phyloP scores from a whole-genome alignment of 2,329 filamentous ascomycete genomes.

The Talaromyces albobiverticillius region DNA sequence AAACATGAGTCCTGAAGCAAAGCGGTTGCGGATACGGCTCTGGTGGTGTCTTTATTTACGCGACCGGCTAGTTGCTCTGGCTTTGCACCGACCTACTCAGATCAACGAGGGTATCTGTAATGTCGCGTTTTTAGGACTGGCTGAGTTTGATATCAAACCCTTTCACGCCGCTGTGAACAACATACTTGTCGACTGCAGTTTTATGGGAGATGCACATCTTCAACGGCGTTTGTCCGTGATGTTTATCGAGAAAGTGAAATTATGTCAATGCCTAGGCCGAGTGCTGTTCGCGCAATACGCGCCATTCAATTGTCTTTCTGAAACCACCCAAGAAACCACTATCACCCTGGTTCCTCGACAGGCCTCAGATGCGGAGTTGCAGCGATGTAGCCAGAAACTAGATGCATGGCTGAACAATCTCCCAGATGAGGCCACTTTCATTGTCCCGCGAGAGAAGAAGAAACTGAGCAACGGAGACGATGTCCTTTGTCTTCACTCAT shows the following conservation, averaged over 20 bases:
- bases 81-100: conserved; percentile 81
- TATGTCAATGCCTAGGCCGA: conserved; percentile 80
- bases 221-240: conserved; percentile 75
- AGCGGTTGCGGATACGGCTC: conserved; percentile 78
- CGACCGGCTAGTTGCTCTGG: conserved; percentile 81
- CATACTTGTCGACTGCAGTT: conserved; percentile 61
- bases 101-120: conserved; percentile 90
- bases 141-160: conserved; percentile 72
- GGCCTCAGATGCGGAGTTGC: conserved; percentile 71
- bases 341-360: conserved; percentile 87
- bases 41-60: conserved; percentile 96
- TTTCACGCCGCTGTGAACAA: conserved; percentile 65
- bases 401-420: conserved; percentile 69
- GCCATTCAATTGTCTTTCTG: conserved; percentile 73
- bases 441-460: conserved; percentile 58
- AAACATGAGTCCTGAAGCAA: conserved; percentile 64
- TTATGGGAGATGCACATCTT: conserved; percentile 65
- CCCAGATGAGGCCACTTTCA: conserved; percentile 67
- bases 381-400: conserved; percentile 71
- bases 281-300: conserved; percentile 86
- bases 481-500: conserved; percentile 63
- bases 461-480: conserved; percentile 51
- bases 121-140: conserved; percentile 77
- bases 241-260: conserved; percentile 83
- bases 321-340: conserved; percentile 62